Conservation (phyloP, 75 land plant genomes). For the Picea sitchensis region DNA sequence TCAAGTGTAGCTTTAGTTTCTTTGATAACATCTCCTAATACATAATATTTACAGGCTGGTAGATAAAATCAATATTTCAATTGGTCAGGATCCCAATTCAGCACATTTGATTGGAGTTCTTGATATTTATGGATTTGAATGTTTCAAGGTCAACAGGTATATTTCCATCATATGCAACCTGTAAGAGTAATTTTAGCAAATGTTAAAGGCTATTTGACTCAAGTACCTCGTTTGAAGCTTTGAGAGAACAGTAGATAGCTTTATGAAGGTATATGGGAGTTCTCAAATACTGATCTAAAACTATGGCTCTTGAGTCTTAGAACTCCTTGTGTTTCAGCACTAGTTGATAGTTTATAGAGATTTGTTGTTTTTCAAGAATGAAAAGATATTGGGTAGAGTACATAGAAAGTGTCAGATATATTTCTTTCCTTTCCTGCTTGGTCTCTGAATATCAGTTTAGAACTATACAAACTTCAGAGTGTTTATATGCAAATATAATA, state of each 20-base stretch:
- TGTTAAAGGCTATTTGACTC: neutral
- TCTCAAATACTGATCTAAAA: neutral
- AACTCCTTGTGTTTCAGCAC: neutral
- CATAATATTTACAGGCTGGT: conserved; percentile 61
- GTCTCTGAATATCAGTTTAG: neutral
- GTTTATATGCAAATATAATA: neutral
- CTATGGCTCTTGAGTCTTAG: neutral
- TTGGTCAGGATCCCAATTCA: conserved; percentile 91
- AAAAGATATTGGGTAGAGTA: too few species aligned
- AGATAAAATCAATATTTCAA: conserved; percentile 84
- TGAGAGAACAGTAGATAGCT: conserved; percentile 2
- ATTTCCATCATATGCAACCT: neutral
- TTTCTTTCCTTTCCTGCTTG: neutral
- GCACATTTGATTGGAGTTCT: conserved; percentile 88
- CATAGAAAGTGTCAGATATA: neutral
- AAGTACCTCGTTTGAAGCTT: neutral
- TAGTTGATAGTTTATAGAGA: neutral
- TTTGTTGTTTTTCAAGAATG: neutral
- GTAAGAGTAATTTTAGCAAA: neutral
- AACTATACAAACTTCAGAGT: neutral
- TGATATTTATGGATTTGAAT: conserved; percentile 99
- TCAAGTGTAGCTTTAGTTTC: neutral
- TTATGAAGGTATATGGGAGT: neutral
- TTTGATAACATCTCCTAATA: neutral
- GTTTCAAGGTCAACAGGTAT: conserved; percentile 81